These are phyloP conservation scores for Barnettozyma botsteinii DNA, from an alignment of 805 yeast species.

Conservation along the genomic window DNA sequence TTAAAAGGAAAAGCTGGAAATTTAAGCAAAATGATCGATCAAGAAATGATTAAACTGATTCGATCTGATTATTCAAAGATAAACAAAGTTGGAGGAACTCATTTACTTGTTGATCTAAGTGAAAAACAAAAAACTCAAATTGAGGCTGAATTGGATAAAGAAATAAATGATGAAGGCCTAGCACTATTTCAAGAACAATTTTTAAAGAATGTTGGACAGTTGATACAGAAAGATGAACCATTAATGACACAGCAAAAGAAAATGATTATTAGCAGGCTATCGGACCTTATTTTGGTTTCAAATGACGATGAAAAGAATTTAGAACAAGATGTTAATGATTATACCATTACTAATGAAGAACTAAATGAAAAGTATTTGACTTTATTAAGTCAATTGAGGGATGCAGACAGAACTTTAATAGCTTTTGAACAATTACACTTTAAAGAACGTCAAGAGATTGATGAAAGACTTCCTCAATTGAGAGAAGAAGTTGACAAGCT, in stretches of 20 bases:
- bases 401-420: slow-evolving; percentile 18
- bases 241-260: slow-evolving; percentile 1
- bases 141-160: slow-evolving; percentile 9
- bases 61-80: slow-evolving; percentile 36
- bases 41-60: slow-evolving; percentile 33
- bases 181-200: slow-evolving; percentile 11
- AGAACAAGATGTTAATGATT: slow-evolving; percentile 10
- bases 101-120: slow-evolving; percentile 19
- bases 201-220: background rate
- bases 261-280: background rate
- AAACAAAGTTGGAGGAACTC: slow-evolving; percentile 19
- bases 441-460: slow-evolving; percentile 12
- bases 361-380: slow-evolving; percentile 11
- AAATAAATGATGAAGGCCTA: slow-evolving; percentile 7
- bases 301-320: slow-evolving; percentile 17
- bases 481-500: slow-evolving; percentile 22
- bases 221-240: background rate
- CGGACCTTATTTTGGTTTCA: slow-evolving; percentile 3
- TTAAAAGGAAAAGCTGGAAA: background rate
- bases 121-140: slow-evolving; percentile 9
- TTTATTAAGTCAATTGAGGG: slow-evolving; percentile 14
- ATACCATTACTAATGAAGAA: slow-evolving; percentile 9
- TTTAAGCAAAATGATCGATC: slow-evolving; percentile 19
- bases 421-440: slow-evolving; percentile 19
- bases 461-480: slow-evolving; percentile 12